Base-by-base conservation (phyloP, 139 green algal species). In the Spirogloea muscicola region DNA sequence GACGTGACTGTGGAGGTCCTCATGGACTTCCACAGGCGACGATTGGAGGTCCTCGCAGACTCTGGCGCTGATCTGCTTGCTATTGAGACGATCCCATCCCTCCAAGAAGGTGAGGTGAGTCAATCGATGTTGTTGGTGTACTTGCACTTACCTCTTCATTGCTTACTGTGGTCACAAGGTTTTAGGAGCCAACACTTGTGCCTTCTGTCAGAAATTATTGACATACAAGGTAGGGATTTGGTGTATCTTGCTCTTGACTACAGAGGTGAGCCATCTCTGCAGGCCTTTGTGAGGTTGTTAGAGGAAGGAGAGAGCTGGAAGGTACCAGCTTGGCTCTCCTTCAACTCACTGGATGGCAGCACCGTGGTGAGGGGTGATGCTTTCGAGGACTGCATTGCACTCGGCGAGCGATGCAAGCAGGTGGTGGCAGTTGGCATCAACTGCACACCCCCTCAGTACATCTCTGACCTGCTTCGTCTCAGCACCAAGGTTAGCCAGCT, bases 371-470 rank as follows among this genome's bases (percentile, higher is more conserved):
- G 33, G 6, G 76, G 76, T 16, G 52, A 79, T 27, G 6, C 52
- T 21, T 66, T 83, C 52, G 52, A 38, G 1, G 67, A 58, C 6
- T 79, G 68, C 51, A 49, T 44, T 7, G n/a, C 10, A 13, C 10
- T 63, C 43, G 67, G 39, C 1, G 76, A 43, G 21, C 18, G 21
- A 16, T 74, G 51, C 55, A 21, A 48, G 41, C 39, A 40, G 18
- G 39, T 78, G n/a, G 68, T 65, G 36, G 76, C 76, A 0, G 76
- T 83, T 1, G 76, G 76, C 13, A 42, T 78, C 10, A 83, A 83
- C 62, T 83, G 76, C 55, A 73, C 44, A 3, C 10, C 58, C 34
- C 76, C 76, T 21, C 68, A 57, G 3, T 69, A 43, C 59, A 69
- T 79, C 48, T n/a, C n/a, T n/a, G n/a, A n/a, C n/a, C n/a, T n/a